Evolutionary conservation across 2,329 filamentous ascomycete species (phyloP).

Genomic region (Colletotrichum sidae): DNA sequence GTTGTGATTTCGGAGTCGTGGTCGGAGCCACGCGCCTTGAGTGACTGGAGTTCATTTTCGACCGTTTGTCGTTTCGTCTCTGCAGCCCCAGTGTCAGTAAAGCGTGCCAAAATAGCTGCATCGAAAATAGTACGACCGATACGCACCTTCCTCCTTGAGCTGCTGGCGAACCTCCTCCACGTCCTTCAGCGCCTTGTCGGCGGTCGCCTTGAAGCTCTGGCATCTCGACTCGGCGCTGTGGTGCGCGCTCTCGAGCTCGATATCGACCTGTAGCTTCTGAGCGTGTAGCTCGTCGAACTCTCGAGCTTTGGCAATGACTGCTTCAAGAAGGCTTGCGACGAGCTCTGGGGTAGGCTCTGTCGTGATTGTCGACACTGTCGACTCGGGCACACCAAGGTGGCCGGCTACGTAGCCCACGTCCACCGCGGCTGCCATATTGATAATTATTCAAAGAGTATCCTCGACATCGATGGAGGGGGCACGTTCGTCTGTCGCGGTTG

Average conservation of each 20-base stretch:
- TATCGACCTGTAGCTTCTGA: constrained; percentile 89
- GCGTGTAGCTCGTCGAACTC: constrained; percentile 86
- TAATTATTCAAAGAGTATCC: constrained; percentile 12
- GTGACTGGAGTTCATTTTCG: constrained; percentile 82
- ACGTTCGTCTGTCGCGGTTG: neutral
- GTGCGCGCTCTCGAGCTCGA: constrained; percentile 92
- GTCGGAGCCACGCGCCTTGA: constrained; percentile 80
- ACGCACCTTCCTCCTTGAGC: constrained; percentile 82
- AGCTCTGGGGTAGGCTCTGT: constrained; percentile 82
- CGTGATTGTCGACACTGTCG: constrained; percentile 69
- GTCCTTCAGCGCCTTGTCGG: constrained; percentile 87
- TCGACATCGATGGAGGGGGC: constrained; percentile 26
- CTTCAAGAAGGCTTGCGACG: constrained; percentile 78
- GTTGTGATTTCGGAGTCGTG: constrained; percentile 81
- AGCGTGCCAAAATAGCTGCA: neutral
- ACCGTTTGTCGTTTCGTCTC: constrained; percentile 81
- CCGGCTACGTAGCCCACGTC: constrained; percentile 80
- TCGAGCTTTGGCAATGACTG: constrained; percentile 81
- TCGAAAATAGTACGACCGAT: neutral
- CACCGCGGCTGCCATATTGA: constrained; percentile 60
- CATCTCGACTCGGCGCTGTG: constrained; percentile 85
- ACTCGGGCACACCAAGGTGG: constrained; percentile 76
- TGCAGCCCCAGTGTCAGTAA: constrained; percentile 48
- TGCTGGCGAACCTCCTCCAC: constrained; percentile 84
- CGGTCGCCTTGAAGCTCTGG: constrained; percentile 82